Evolutionary conservation across 805 yeast species (phyloP).

Genomic region (Metschnikowia shivogae): DNA sequence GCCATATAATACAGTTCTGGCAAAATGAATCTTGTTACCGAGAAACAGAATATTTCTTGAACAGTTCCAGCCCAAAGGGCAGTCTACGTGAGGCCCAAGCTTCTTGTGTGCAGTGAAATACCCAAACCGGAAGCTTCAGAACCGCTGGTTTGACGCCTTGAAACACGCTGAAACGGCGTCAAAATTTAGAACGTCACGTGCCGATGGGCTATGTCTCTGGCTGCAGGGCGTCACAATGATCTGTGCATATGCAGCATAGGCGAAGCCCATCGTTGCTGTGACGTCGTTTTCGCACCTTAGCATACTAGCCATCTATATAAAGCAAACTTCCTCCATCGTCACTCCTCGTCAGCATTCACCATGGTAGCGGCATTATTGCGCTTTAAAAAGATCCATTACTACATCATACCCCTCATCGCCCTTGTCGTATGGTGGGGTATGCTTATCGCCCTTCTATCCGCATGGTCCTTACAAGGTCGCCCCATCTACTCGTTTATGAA

Average conservation of each 20-base stretch:
- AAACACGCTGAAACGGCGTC: too few species aligned
- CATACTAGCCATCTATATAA: background rate
- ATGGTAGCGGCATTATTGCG: conserved; percentile 13
- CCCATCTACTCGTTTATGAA: conserved; percentile 62
- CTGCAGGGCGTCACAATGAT: background rate
- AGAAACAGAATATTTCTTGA: too few species aligned
- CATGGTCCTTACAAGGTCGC: conserved; percentile 79
- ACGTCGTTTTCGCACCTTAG: conserved; percentile 3
- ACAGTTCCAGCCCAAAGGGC: too few species aligned
- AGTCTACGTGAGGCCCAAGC: too few species aligned
- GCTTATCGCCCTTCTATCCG: conserved; percentile 71
- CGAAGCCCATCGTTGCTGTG: conserved; percentile 4
- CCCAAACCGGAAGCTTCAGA: too few species aligned
- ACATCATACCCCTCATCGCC: conserved; percentile 62
- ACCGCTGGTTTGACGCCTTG: too few species aligned
- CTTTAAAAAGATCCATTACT: conserved; percentile 46
- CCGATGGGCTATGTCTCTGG: too few species aligned
- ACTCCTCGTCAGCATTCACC: background rate
- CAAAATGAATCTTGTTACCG: too few species aligned
- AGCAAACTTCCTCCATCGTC: background rate
- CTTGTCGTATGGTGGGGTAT: conserved; percentile 84
- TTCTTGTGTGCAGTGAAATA: too few species aligned
- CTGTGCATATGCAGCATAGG: conserved; percentile 3
- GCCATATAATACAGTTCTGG: too few species aligned
- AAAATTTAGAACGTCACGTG: background rate